Percentiles rank a stretch among this genome's conserved stretches.
These are phyloP conservation scores for Picea sitchensis DNA, from an alignment of 75 land plant species.

Conservation along the genomic window DNA sequence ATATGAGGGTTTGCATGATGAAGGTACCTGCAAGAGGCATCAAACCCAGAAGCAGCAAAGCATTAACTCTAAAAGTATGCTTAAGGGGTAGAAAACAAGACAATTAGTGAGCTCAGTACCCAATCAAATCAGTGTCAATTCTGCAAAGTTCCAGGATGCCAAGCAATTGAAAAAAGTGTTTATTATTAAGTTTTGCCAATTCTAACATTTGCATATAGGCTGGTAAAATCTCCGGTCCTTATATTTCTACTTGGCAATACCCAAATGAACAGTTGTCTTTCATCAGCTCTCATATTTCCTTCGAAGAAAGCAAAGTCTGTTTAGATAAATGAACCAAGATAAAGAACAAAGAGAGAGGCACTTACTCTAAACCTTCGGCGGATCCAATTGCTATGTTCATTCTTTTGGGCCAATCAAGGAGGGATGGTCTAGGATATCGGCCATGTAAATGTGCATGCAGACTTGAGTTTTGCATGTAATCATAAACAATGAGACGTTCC, in stretches of 20 bases:
- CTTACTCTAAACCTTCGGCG: conserved; percentile 76
- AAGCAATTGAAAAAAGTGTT: too few relatives aligned
- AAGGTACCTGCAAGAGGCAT: conserved; percentile 49
- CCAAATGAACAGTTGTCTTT: too few relatives aligned
- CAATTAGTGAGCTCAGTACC: background rate
- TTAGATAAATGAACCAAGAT: too few relatives aligned
- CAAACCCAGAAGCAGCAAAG: background rate
- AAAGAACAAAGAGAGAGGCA: background rate
- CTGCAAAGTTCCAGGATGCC: too few relatives aligned
- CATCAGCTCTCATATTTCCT: too few relatives aligned
- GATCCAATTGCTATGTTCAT: conserved; percentile 78
- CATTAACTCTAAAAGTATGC: conserved; percentile 34
- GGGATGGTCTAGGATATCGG: conserved; percentile 40
- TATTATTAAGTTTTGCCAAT: too few relatives aligned
- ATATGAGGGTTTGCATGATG: conserved; percentile 76
- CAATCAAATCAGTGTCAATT: background rate
- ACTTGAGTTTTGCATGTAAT: conserved; percentile 83
- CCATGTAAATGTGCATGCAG: conserved; percentile 76
- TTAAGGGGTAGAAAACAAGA: too few relatives aligned
- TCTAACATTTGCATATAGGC: too few relatives aligned
- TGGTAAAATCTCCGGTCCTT: too few relatives aligned
- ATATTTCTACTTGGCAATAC: too few relatives aligned
- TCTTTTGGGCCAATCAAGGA: conserved; percentile 62
- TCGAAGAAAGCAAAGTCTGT: too few relatives aligned
- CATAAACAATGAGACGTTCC: conserved; percentile 81